Base-by-base conservation (phyloP, 169 alveolate genomes). In the Eimeria falciformis region DNA sequence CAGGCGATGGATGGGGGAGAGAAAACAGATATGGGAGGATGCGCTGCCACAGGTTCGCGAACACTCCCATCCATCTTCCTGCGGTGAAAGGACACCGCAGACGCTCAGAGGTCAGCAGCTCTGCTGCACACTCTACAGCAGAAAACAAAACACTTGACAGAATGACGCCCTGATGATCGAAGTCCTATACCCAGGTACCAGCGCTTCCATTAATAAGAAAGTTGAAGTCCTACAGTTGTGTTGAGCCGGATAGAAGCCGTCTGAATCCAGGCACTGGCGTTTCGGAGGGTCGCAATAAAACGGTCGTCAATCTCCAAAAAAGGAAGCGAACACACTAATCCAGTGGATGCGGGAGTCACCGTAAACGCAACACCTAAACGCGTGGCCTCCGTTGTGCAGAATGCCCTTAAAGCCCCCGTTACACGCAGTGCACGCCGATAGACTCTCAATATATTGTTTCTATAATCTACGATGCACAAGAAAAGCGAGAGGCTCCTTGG, bases 61-160 rank as follows among this genome's bases (percentile, higher is more conserved):
- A 23, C 17, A 23, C 78, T 33, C 78, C 6, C 78, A 27, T 66
- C 78, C 78, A 66, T 66, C 78, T 66, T 66, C 33, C 3, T 18
- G 78, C 78, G 78, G 78, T 66, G 78, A 12, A 66, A n/a, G 27
- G 78, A 66, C 78, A 66, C 78, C 78, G 78, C 78, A 21, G 43
- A 66, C 46, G 62, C 62, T 11, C n/a, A 50, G 62, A 50, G 14
- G 14, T 7, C 62, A 50, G 62, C 62, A 7, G 7, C 62, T 50
- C 62, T n/a, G 62, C 62, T 14, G 62, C 62, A 11, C n/a, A 14
- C 62, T 50, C 62, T 50, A 7, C 62, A 14, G n/a, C n/a, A n/a
- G n/a, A n/a, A 7, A 50, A 50, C 62, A 50, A 50, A 50, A 11
- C 14, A 14, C n/a, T 14, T 50, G 14, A 14, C 7, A 50, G 14